These are phyloP conservation scores for Anisodus tanguticus DNA, from an alignment of 257 asterid genomes.

Conservation along the genomic window DNA sequence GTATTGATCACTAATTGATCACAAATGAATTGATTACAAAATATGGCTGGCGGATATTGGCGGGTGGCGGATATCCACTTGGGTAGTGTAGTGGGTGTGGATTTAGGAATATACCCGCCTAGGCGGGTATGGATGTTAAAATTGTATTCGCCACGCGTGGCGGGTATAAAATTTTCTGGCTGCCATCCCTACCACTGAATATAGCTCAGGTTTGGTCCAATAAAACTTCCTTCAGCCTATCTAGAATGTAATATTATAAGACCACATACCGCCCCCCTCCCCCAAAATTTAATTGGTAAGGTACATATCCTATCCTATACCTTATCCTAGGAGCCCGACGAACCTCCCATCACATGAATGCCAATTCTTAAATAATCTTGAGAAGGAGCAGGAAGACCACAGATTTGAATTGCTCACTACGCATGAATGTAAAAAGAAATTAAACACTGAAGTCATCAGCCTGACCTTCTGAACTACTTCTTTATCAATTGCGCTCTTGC, in stretches of 20 bases:
- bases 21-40: no score
- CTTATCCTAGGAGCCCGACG: background rate
- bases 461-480: conserved; percentile 88
- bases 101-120: no score
- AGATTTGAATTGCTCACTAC: background rate
- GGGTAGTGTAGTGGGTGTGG: no score
- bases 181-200: background rate
- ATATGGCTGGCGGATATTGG: no score
- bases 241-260: background rate
- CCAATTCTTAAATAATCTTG: background rate
- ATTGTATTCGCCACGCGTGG: no score
- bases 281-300: background rate
- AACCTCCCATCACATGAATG: background rate
- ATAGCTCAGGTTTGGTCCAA: background rate
- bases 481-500: conserved; percentile 61
- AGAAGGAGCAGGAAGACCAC: background rate
- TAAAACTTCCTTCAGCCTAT: background rate
- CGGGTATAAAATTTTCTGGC: no score
- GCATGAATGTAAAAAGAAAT: background rate
- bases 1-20: no score
- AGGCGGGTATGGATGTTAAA: no score
- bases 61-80: no score
- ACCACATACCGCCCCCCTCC: background rate
- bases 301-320: background rate
- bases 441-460: background rate